Evolutionary conservation across 441 rosid species (phyloP).

Genomic region (Gossypium laxum): DNA sequence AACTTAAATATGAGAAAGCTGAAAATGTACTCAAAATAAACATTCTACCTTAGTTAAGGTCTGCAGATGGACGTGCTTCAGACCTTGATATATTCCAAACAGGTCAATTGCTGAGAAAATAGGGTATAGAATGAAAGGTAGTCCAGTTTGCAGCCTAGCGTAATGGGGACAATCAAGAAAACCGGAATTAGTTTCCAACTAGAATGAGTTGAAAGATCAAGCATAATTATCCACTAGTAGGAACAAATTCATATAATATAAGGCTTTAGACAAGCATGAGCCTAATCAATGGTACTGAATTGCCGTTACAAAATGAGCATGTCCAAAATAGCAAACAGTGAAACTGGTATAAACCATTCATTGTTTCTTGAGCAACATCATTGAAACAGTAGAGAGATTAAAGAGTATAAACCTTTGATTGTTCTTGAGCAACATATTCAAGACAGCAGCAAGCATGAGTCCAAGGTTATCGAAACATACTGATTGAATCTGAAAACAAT

Average conservation of each 20-base stretch:
- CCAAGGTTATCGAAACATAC: slow-evolving; percentile 71
- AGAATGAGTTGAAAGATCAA: slow-evolving; percentile 8
- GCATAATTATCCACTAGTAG: neutral
- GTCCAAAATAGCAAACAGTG: neutral
- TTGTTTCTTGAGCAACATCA: neutral
- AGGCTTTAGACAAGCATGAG: neutral
- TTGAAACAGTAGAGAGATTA: neutral
- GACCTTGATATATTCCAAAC: slow-evolving; percentile 76
- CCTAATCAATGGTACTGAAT: neutral
- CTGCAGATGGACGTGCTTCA: slow-evolving; percentile 71
- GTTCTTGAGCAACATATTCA: slow-evolving; percentile 50
- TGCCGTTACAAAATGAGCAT: neutral
- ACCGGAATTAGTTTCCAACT: neutral
- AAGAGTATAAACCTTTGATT: slow-evolving; percentile 42
- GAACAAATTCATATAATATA: neutral
- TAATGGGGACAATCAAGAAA: slow-evolving; percentile 18
- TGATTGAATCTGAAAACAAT: slow-evolving; percentile 49
- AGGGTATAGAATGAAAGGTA: slow-evolving; percentile 69
- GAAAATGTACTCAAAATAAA: neutral
- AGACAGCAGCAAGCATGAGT: slow-evolving; percentile 51
- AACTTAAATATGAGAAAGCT: neutral
- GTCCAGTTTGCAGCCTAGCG: slow-evolving; percentile 55
- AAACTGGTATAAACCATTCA: neutral
- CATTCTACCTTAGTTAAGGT: slow-evolving; percentile 67
- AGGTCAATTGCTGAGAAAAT: slow-evolving; percentile 70